phyloP scores from a whole-genome alignment of 2,329 filamentous ascomycete genomes.

The Fusarium sp. region DNA sequence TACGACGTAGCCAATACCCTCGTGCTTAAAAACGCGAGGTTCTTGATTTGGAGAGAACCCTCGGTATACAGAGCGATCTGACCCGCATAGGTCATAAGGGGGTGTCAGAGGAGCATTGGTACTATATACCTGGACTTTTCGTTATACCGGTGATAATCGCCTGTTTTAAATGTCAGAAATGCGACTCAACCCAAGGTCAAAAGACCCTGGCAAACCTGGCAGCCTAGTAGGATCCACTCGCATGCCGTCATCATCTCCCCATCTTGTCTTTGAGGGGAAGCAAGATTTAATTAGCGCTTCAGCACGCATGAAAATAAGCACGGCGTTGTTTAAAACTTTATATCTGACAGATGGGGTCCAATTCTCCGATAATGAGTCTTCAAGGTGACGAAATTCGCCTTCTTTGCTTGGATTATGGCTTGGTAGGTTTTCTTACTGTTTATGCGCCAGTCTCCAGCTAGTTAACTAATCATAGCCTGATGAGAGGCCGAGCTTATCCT shows the following conservation, averaged over 20 bases:
- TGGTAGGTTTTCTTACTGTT: background rate
- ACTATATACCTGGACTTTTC: background rate
- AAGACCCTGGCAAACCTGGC: too few species aligned
- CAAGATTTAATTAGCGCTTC: background rate
- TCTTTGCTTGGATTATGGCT: background rate
- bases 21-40: too few species aligned
- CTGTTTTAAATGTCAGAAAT: background rate
- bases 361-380: background rate
- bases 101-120: too few species aligned
- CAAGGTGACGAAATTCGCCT: background rate
- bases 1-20: too few species aligned
- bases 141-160: too few species aligned
- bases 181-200: background rate
- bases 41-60: too few species aligned
- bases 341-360: too few species aligned
- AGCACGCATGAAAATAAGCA: accelerated
- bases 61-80: too few species aligned
- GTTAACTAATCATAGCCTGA: background rate
- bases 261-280: background rate
- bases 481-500: background rate
- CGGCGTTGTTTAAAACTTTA: accelerated
- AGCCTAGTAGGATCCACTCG: background rate
- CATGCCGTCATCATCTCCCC: accelerated
- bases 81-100: too few species aligned
- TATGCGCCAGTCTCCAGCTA: too few species aligned